Conservation (phyloP, 495 filamentous ascomycete species). For the Aspergillus taichungensis region DNA sequence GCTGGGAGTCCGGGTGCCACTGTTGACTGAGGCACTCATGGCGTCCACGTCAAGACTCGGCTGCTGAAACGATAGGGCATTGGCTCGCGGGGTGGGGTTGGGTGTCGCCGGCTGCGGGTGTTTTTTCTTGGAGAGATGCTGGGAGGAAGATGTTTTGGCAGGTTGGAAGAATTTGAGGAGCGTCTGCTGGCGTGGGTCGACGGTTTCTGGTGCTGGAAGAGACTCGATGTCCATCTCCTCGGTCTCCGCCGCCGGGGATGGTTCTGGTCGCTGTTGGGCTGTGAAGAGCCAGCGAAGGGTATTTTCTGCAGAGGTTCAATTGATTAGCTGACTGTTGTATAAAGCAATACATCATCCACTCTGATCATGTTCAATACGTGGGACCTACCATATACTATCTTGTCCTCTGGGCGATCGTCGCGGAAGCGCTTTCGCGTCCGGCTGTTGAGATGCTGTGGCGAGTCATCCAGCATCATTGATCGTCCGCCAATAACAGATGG, state of each 20-base stretch:
- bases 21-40: constrained; percentile 10
- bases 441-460: constrained; percentile 36
- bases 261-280: constrained; percentile 28
- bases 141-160: constrained; percentile 13
- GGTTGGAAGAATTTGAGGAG: constrained; percentile 37
- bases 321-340: too few relatives aligned
- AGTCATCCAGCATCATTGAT: constrained; percentile 16
- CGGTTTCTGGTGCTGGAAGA: constrained; percentile 15
- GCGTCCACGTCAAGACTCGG: constrained; percentile 13
- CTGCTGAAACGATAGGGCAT: constrained; percentile 11
- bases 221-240: constrained; percentile 23
- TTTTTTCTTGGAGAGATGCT: not conserved
- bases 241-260: constrained; percentile 7
- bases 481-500: constrained; percentile 18
- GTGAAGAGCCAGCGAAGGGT: constrained; percentile 40
- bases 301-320: constrained; percentile 22
- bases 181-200: constrained; percentile 39
- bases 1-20: constrained; percentile 12
- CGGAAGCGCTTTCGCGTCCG: constrained; percentile 46
- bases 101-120: constrained; percentile 1
- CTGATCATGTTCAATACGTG: not conserved
- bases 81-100: constrained; percentile 12
- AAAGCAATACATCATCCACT: not conserved
- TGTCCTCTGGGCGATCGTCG: constrained; percentile 39
- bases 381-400: constrained; percentile 37